Evolutionary conservation across 768 basidiomycete genomes (phyloP).

Genomic region (Trichaptum fuscoviolaceum): DNA sequence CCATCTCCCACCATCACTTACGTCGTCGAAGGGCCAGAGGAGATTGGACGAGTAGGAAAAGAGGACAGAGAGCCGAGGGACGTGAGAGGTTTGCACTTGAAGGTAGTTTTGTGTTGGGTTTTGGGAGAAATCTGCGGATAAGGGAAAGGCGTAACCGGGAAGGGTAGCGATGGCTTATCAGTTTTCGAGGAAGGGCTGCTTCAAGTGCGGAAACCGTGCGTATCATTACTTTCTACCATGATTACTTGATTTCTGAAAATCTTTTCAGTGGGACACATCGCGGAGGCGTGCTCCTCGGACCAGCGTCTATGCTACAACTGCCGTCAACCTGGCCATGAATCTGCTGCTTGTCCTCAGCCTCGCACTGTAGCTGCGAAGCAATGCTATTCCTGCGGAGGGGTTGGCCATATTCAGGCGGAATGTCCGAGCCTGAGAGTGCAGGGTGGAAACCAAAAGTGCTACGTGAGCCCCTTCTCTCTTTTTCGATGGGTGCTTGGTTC

Average conservation of each 20-base stretch:
- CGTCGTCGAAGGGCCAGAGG: not conserved
- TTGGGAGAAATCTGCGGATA: not conserved
- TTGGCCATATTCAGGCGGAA: constrained; percentile 87
- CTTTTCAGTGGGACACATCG: constrained; percentile 79
- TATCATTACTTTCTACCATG: constrained; percentile 19
- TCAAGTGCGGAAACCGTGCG: constrained; percentile 91
- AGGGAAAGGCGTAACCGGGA: not conserved
- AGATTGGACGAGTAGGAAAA: not conserved
- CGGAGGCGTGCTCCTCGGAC: constrained; percentile 85
- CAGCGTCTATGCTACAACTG: constrained; percentile 93
- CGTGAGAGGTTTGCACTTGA: not conserved
- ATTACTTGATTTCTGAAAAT: constrained; percentile 14
- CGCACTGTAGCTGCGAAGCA: constrained; percentile 81
- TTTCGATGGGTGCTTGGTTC: constrained; percentile 4
- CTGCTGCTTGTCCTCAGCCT: constrained; percentile 80
- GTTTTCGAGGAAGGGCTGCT: constrained; percentile 84
- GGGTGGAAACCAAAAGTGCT: constrained; percentile 72
- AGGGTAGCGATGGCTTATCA: constrained; percentile 66
- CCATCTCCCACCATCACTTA: not conserved
- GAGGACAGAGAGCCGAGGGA: not conserved
- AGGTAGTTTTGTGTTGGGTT: not conserved
- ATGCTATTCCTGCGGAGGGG: constrained; percentile 89
- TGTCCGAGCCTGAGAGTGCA: constrained; percentile 76
- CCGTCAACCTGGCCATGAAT: constrained; percentile 91
- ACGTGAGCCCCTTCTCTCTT: constrained; percentile 43